Percentiles rank a stretch among this genome's conserved stretches.
Evolutionary conservation across 805 yeast species (phyloP).

Genomic region (Suhomyces sp.): DNA sequence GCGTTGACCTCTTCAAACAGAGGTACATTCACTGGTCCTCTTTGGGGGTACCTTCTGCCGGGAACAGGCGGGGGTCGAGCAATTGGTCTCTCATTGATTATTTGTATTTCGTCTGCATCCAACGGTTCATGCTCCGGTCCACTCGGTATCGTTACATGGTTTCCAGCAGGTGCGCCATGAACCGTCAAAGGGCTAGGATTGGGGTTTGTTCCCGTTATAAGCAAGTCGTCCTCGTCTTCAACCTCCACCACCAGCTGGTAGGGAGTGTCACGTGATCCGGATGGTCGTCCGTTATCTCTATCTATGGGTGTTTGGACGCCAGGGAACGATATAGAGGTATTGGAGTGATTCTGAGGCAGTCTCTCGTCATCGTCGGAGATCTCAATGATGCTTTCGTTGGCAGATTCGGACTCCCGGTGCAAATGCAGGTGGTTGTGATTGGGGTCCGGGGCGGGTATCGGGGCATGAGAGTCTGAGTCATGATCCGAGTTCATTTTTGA

Average conservation of each 20-base stretch:
- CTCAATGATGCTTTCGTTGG: slow-evolving; percentile 1
- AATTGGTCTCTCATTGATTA: slow-evolving; percentile 21
- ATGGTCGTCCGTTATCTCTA: not conserved
- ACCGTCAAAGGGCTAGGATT: slow-evolving; percentile 4
- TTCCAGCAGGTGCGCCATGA: not conserved
- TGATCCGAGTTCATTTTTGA: not conserved
- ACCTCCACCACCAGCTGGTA: not conserved
- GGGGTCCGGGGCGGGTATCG: not conserved
- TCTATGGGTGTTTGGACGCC: not conserved
- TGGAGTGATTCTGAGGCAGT: not conserved
- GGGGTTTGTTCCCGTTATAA: slow-evolving; percentile 7
- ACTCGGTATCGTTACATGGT: not conserved
- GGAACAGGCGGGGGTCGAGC: slow-evolving; percentile 3
- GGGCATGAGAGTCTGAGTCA: not conserved
- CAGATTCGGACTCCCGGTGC: not conserved
- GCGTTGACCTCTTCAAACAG: not conserved
- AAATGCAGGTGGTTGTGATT: not conserved
- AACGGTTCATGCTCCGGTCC: not conserved
- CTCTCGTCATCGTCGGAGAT: slow-evolving; percentile 6
- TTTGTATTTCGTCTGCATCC: slow-evolving; percentile 18
- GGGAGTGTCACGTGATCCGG: not conserved
- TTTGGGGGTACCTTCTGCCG: not conserved
- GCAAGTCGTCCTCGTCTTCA: slow-evolving; percentile 6
- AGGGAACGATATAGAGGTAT: not conserved
- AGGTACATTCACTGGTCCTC: not conserved